phyloP scores from a whole-genome alignment of 345 rosid genomes.

The Euphorbia pulcherrima region DNA sequence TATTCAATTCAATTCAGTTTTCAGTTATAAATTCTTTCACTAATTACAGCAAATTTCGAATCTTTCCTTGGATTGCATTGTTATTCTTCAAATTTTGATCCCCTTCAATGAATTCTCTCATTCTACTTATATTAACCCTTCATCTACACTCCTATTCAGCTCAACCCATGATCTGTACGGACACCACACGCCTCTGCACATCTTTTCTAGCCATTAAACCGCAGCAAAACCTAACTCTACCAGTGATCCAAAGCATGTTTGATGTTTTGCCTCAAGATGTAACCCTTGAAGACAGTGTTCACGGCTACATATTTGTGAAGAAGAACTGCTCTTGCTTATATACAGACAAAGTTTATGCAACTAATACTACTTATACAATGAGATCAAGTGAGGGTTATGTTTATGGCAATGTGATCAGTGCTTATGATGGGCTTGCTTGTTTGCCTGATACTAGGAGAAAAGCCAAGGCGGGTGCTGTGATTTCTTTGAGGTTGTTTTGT shows the following conservation, averaged over 20 bases:
- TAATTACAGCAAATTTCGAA: neutral
- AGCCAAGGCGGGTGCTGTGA: constrained; percentile 60
- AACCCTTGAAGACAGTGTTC: constrained; percentile 39
- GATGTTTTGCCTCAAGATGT: constrained; percentile 65
- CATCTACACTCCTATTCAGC: constrained; percentile 34
- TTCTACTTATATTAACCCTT: constrained; percentile 16
- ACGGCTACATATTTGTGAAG: constrained; percentile 54
- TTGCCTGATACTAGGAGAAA: constrained; percentile 48
- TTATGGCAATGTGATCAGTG: constrained; percentile 46
- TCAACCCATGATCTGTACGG: constrained; percentile 80
- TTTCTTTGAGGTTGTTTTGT: constrained; percentile 75
- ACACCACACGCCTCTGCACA: constrained; percentile 70
- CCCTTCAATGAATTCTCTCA: constrained; percentile 34
- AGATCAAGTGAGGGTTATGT: constrained; percentile 56
- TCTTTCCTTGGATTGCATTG: neutral
- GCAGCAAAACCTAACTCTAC: constrained; percentile 48
- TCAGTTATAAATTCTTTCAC: neutral
- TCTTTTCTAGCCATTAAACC: constrained; percentile 84
- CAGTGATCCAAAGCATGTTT: constrained; percentile 86
- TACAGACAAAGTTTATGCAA: constrained; percentile 51
- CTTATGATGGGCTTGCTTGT: constrained; percentile 78
- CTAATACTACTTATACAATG: constrained; percentile 75
- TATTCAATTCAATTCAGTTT: neutral
- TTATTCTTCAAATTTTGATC: constrained; percentile 8
- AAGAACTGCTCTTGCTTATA: constrained; percentile 89